These are phyloP conservation scores for Codiaeum variegatum DNA, from an alignment of 441 rosid species.

Conservation along the genomic window DNA sequence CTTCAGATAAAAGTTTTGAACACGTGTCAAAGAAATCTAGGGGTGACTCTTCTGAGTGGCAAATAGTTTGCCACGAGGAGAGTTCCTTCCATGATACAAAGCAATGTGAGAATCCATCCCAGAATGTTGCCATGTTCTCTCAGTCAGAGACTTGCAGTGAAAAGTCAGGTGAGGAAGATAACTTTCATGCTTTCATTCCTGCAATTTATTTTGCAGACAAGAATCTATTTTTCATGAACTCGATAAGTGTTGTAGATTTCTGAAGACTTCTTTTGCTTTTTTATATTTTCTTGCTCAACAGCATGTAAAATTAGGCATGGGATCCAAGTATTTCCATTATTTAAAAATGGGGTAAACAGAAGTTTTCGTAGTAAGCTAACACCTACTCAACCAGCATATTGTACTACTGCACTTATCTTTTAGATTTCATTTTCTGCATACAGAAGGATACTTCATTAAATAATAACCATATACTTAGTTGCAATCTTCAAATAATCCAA, in stretches of 20 bases:
- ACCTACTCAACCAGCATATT: neutral
- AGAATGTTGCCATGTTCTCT: constrained; percentile 16
- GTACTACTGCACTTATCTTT: neutral
- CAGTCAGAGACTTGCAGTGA: constrained; percentile 18
- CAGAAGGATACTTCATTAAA: neutral
- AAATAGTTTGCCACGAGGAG: constrained; percentile 15
- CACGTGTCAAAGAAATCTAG: constrained; percentile 23
- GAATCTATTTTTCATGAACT: neutral
- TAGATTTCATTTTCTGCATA: neutral
- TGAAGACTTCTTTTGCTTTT: neutral
- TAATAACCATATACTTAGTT: neutral
- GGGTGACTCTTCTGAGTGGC: constrained; percentile 16
- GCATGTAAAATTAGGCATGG: neutral
- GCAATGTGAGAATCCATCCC: constrained; percentile 19
- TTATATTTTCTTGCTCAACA: neutral
- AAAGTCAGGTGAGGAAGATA: constrained; percentile 28
- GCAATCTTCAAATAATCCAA: neutral
- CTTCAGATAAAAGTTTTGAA: constrained; percentile 25
- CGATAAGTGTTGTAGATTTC: neutral
- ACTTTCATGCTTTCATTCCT: constrained; percentile 1
- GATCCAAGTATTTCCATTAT: neutral
- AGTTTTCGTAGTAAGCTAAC: neutral
- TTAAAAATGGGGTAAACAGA: neutral
- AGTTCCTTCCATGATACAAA: constrained; percentile 17
- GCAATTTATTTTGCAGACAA: neutral